A percentile compares a stretch with the other conserved stretches of the same genome.
Evolutionary conservation across 208 protist species (phyloP).

Genomic region (Acanthamoeba triangularis): DNA sequence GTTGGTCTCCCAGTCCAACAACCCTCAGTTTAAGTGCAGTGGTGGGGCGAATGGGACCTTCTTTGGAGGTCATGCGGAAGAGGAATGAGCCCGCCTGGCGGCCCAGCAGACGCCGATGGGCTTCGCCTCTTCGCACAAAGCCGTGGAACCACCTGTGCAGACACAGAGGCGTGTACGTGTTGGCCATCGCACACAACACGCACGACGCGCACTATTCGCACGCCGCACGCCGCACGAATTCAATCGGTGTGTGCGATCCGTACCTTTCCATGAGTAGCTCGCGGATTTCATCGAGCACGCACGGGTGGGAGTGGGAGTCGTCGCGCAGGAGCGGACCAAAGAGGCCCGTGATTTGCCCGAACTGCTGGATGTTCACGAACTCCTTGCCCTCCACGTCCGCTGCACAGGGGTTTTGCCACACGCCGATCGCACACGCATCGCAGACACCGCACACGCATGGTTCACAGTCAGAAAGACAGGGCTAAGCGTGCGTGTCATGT

Average conservation of each 20-base stretch:
- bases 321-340: slow-evolving; percentile 81
- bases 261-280: slow-evolving; percentile 45
- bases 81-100: slow-evolving; percentile 41
- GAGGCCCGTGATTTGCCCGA: slow-evolving; percentile 82
- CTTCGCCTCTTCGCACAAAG: slow-evolving; percentile 16
- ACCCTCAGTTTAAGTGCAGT: not conserved
- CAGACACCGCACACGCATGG: too few species aligned
- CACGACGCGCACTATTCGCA: not conserved
- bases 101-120: slow-evolving; percentile 45
- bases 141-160: slow-evolving; percentile 69
- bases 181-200: not conserved
- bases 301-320: not conserved
- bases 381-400: slow-evolving; percentile 35
- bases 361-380: slow-evolving; percentile 81
- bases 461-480: too few species aligned
- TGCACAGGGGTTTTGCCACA: too few species aligned
- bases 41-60: not conserved
- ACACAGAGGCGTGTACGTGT: not conserved
- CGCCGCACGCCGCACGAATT: not conserved
- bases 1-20: not conserved
- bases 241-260: too few species aligned
- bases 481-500: not conserved
- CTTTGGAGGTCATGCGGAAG: slow-evolving; percentile 56
- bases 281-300: slow-evolving; percentile 19
- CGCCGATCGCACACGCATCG: too few species aligned